Conservation (phyloP, 2,329 filamentous ascomycete species). For the Stagonosporopsis vannaccii region DNA sequence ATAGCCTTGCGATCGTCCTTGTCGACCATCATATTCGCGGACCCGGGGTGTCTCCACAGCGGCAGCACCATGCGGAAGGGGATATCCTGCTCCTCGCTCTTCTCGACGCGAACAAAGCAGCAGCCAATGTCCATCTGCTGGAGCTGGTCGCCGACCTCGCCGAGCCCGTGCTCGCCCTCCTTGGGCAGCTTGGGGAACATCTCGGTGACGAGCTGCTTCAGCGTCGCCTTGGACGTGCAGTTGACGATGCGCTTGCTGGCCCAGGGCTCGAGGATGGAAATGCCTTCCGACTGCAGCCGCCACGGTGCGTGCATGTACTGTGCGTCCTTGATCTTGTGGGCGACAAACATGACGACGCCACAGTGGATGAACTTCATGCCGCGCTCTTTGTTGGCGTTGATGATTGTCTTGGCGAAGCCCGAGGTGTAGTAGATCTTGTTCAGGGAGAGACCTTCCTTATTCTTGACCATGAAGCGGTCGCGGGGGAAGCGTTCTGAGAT, state of each 20-base stretch:
- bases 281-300: slow-evolving; percentile 94
- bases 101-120: slow-evolving; percentile 85
- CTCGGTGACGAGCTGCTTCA: slow-evolving; percentile 84
- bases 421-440: slow-evolving; percentile 98
- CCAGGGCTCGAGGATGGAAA: slow-evolving; percentile 90
- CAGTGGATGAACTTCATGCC: slow-evolving; percentile 96
- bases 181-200: slow-evolving; percentile 93
- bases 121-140: slow-evolving; percentile 85
- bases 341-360: slow-evolving; percentile 91
- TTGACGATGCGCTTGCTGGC: slow-evolving; percentile 81
- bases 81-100: slow-evolving; percentile 70
- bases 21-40: slow-evolving; percentile 94
- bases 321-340: slow-evolving; percentile 81
- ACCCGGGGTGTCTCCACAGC: slow-evolving; percentile 91
- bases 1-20: slow-evolving; percentile 95
- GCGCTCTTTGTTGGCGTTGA: slow-evolving; percentile 85
- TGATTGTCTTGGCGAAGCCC: slow-evolving; percentile 81
- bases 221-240: slow-evolving; percentile 78
- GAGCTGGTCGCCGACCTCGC: slow-evolving; percentile 86
- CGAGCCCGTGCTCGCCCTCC: slow-evolving; percentile 75
- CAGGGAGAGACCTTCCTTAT: slow-evolving; percentile 83
- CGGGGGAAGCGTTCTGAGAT: slow-evolving; percentile 84
- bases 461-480: slow-evolving; percentile 95
- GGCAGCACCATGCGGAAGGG: slow-evolving; percentile 86
- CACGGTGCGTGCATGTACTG: slow-evolving; percentile 90